Base-by-base conservation (phyloP, 257 asterid species). In the Rhazya stricta region DNA sequence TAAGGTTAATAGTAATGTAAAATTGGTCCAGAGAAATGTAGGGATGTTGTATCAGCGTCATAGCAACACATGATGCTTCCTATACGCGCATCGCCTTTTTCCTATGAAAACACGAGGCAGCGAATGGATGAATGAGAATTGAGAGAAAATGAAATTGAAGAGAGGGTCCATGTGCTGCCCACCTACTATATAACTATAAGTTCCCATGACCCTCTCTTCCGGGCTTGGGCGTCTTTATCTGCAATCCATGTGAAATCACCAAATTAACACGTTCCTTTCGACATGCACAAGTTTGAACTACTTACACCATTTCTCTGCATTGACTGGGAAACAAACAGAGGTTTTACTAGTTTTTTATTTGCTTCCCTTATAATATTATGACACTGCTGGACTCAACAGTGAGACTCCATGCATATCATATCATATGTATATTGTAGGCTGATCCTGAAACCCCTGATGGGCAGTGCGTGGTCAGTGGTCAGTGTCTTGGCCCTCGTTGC, bases 141-240 rank as follows among this genome's bases (percentile, higher is more conserved):
- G 5, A 2, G 5, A 25, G 67, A 60, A 51, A 15, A 29, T 60
- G 36, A 29, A 25, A 29, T 12, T 60, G 41, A 12, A 54, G 53
- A 3, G 46, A 41, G 68, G 78, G 69, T 25, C 75, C 82, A 73
- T 30, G 78, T 78, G 81, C 74, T 53, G 71, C 57, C 77, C 78
- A 78, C 74, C 77, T 21, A 50, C 76, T 60, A 32, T 5, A 18
- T 73, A 12, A 50, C 76, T 60, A 32, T 5, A 18, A 18, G 58
- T 19, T 51, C 62, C 62, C 62, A 51, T 23, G 30, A n/a, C 1
- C 0, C 32, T 18, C 12, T 69, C 58, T 58, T 39, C 58, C 25
- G 29, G 46, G 60, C 45, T 42, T 43, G 30, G 65, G 46, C 75
- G 43, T 51, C 11, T 51, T 41, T 51, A 56, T 69, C 61, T 74